These are phyloP conservation scores for Yamadazyma endophytica DNA, from an alignment of 805 yeast species.

Conservation along the genomic window DNA sequence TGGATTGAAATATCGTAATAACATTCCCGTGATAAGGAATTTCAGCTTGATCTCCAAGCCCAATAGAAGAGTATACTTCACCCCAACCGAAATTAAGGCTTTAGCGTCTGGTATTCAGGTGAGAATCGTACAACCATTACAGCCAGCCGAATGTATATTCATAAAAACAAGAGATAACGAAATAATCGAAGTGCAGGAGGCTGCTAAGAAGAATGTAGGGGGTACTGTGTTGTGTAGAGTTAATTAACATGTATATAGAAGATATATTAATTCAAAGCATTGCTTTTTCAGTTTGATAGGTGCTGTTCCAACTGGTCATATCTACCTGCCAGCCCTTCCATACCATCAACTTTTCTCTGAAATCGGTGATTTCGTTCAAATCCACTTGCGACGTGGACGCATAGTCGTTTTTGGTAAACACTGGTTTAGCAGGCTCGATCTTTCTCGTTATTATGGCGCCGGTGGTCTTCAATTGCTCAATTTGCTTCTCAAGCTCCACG, in stretches of 20 bases:
- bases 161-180: conserved; percentile 45
- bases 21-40: conserved; percentile 68
- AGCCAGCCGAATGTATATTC: conserved; percentile 86
- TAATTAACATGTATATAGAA: conserved; percentile 20
- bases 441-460: conserved; percentile 2
- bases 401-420: conserved; percentile 25
- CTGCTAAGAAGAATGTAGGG: conserved; percentile 63
- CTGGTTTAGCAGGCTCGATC: conserved; percentile 24
- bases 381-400: conserved; percentile 21
- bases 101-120: conserved; percentile 74
- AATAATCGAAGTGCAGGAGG: conserved; percentile 79
- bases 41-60: conserved; percentile 81
- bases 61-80: conserved; percentile 65
- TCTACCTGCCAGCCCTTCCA: conserved; percentile 89
- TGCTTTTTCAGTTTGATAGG: conserved; percentile 44
- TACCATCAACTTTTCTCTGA: conserved; percentile 54
- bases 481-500: conserved; percentile 21
- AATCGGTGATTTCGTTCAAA: conserved; percentile 39
- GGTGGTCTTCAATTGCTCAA: conserved; percentile 10
- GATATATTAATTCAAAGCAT: conserved; percentile 15
- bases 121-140: conserved; percentile 72
- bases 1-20: conserved; percentile 81
- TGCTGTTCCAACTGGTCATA: conserved; percentile 76
- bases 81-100: conserved; percentile 59
- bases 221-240: conserved; percentile 86